Base-by-base conservation (phyloP, 768 basidiomycete species). In the Clavulina sp. region DNA sequence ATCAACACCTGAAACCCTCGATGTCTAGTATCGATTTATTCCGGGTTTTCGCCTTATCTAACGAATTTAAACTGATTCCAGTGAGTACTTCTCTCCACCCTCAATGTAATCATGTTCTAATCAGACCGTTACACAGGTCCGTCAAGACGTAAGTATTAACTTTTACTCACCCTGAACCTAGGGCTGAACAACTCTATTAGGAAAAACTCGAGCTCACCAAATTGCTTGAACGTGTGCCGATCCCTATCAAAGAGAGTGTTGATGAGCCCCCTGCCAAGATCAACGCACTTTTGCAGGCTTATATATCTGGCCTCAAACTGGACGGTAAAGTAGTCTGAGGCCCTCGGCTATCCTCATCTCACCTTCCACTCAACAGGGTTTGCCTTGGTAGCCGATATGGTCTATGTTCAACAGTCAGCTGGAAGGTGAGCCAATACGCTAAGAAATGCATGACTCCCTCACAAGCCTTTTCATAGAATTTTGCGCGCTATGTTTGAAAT, bases 221-320 rank as follows among this genome's bases (percentile, higher is more conserved):
- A 60, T 70, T 96, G 5, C 69, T 96, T 41, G 93, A 99, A 61
- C 76, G 89, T 1, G 93, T 97, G 0, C 93, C 93, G 1, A 91
- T 99, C 41, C 95, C 95, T 0, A 84, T 97, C 58, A 97, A 97
- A 66, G 95, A 99, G 65, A 73, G 79, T 48, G 88, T 93, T 4
- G 93, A 99, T 54, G 93, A 99, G 59, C 88, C 91, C 0, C 84
- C 89, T 0, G 85, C 95, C 5, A 99, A 99, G 68, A 89, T 96
- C 64, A 97, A 97, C 58, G 93, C 96, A 2, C 71, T 97, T 0
- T 69, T 99, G 1, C 93, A 99, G 61, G 80, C 92, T 0, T 97
- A 84, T 63, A 88, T 97, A 57, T 95, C 91, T 0, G 80, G 86
- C 53, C 76, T 96, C 47, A 96, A 91, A 65, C 74, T 99, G 2